These are phyloP conservation scores for Cutaneotrichosporon curvatum DNA, from an alignment of 1,284 basidiomycete genomes.

Conservation along the genomic window DNA sequence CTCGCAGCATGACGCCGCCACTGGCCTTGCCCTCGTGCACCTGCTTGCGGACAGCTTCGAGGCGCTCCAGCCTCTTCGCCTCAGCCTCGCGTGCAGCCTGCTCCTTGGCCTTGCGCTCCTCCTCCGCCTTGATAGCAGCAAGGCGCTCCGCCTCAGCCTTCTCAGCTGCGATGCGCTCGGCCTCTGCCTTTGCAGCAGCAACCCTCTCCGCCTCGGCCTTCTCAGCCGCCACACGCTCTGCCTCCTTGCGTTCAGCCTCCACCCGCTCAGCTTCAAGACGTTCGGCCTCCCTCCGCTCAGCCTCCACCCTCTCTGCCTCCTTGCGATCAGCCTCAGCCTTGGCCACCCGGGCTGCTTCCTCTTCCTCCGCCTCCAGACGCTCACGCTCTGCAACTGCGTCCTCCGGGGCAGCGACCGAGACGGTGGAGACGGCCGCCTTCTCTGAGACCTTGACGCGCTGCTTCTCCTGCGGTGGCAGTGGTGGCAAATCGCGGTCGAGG, in stretches of 20 bases:
- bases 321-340: not conserved
- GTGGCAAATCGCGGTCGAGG: too few relatives aligned
- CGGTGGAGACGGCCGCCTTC: too few relatives aligned
- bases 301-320: conserved; percentile 2
- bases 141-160: not conserved
- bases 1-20: conserved; percentile 38
- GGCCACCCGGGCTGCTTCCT: not conserved
- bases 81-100: not conserved
- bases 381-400: not conserved
- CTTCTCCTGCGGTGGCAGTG: too few relatives aligned
- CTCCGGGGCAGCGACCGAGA: not conserved
- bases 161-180: not conserved
- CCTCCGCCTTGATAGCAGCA: not conserved
- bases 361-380: conserved; percentile 5
- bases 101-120: not conserved
- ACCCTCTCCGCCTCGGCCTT: conserved; percentile 4
- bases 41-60: not conserved
- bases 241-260: conserved; percentile 8
- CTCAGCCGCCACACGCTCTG: not conserved
- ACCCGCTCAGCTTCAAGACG: conserved; percentile 1
- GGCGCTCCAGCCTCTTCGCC: conserved; percentile 1
- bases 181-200: not conserved
- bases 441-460: too few relatives aligned
- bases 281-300: conserved; percentile 1
- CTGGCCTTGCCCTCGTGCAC: conserved; percentile 11